These are phyloP conservation scores for Cercospora nicotianae DNA, from an alignment of 2,329 filamentous ascomycete genomes.

Conservation along the genomic window DNA sequence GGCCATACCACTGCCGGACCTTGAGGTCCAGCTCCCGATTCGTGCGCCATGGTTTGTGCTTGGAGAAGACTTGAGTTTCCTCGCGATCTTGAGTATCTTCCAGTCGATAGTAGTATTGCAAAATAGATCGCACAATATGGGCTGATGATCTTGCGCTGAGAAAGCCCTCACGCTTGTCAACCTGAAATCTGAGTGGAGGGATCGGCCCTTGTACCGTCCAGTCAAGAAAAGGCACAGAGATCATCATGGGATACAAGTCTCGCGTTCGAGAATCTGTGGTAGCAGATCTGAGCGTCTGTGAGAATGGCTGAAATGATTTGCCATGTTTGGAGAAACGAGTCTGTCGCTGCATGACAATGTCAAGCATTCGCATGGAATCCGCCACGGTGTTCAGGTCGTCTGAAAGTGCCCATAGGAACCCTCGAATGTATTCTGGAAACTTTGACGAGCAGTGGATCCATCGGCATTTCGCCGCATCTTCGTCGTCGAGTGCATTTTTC, in stretches of 20 bases:
- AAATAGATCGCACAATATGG: constrained; percentile 43
- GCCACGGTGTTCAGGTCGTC: constrained; percentile 26
- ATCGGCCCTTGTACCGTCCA: constrained; percentile 43
- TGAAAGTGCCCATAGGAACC: constrained; percentile 30
- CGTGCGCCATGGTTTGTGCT: constrained; percentile 46
- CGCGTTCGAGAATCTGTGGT: constrained; percentile 10
- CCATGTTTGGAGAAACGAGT: constrained; percentile 49
- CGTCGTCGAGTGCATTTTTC: constrained; percentile 32
- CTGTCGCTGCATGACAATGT: constrained; percentile 42
- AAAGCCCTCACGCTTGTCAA: constrained; percentile 46
- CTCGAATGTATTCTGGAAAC: constrained; percentile 41
- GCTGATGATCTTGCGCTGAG: constrained; percentile 42
- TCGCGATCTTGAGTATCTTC: constrained; percentile 48
- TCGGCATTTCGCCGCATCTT: constrained; percentile 38
- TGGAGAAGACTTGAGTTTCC: constrained; percentile 43
- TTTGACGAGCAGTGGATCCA: constrained; percentile 49
- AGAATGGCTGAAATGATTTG: constrained; percentile 46
- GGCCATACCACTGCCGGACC: constrained; percentile 46
- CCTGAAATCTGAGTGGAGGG: constrained; percentile 45
- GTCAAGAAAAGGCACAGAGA: constrained; percentile 46
- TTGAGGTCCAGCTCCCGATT: constrained; percentile 46
- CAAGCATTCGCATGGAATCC: constrained; percentile 34
- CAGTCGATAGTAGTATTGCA: constrained; percentile 47
- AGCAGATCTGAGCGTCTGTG: constrained; percentile 35
- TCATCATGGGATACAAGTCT: constrained; percentile 39